Conservation (phyloP, 2,329 filamentous ascomycete species). For the Stagonosporopsis tanaceti region DNA sequence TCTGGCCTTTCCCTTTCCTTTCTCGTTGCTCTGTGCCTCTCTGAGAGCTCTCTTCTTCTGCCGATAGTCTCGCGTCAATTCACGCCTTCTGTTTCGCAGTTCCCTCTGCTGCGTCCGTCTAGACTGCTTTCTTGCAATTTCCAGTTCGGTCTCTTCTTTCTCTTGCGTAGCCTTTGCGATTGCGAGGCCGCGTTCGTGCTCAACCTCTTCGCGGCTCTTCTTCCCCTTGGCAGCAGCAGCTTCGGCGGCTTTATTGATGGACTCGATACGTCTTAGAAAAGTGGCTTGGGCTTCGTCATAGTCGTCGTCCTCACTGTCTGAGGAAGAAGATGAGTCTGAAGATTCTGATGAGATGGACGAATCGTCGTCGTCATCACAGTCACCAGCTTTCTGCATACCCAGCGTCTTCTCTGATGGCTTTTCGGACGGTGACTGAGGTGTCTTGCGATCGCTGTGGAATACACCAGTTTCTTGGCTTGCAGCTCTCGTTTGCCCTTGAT, state of each 20-base stretch:
- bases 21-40: slow-evolving; percentile 22
- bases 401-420: not conserved
- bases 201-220: slow-evolving; percentile 30
- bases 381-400: not conserved
- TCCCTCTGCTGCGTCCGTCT: slow-evolving; percentile 25
- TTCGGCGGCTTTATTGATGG: slow-evolving; percentile 33
- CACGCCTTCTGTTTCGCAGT: slow-evolving; percentile 20
- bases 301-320: slow-evolving; percentile 24
- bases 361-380: slow-evolving; percentile 23
- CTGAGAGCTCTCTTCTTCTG: slow-evolving; percentile 32
- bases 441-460: slow-evolving; percentile 15
- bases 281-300: slow-evolving; percentile 12
- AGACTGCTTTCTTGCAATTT: slow-evolving; percentile 26
- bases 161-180: slow-evolving; percentile 35
- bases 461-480: slow-evolving; percentile 34
- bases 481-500: slow-evolving; percentile 9
- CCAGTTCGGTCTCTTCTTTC: slow-evolving; percentile 29
- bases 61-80: slow-evolving; percentile 28
- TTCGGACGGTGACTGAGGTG: not conserved
- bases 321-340: slow-evolving; percentile 26
- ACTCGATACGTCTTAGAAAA: slow-evolving; percentile 29
- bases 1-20: slow-evolving; percentile 32
- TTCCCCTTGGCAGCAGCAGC: slow-evolving; percentile 34
- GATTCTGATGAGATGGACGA: slow-evolving; percentile 36
- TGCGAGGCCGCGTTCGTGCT: slow-evolving; percentile 33